Evolutionary conservation across 169 alveolate genomes (phyloP), one percentile per base, ranked within the genome.

Genomic region (Theileria annulata): DNA sequence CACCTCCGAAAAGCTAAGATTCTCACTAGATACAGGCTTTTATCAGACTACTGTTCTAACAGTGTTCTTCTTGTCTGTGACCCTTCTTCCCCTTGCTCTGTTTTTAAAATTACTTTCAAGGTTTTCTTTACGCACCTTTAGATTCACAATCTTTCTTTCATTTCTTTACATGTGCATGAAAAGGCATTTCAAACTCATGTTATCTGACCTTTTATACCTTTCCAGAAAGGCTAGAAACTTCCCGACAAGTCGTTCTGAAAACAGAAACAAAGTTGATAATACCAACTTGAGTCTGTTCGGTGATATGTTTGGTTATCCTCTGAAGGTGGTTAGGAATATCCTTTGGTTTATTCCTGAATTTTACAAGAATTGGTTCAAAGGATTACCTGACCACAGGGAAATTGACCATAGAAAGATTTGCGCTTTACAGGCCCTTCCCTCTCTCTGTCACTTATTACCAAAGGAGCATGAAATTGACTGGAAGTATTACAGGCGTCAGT

Each of bases 381-480:
- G 86, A 17, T 64, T 71, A 8, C 89, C 89, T 17, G 89, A 76
- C 28, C 79, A 78, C 27, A 60, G 84, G 12, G 89, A 82, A 64
- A 58, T 77, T 23, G 89, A 82, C 62, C 89, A 82, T 75, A 67
- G 89, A 9, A 70, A 67, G 54, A 70, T 75, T 12, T 28, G 76
- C n/a, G 66, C 31, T 2, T 75, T 75, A 31, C 89, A 82, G 58
- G 15, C 64, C 8, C 67, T 51, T 19, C 54, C 62, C n/a, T 58
- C 72, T 5, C 71, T 72, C 1, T 58, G 72, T 10, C 56, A 33
- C n/a, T 51, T 72, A 13, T 51, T 72, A 13, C 79, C 79, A 17
- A 72, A 58, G 42, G 62, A 72, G 25, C 47, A 72, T 23, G 58
- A 51, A 30, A 72, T 72, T 15, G 63, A 72, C 71, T 72, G 79